These are phyloP conservation scores for Blastomyces emzantsi DNA, from an alignment of 2,329 filamentous ascomycete genomes.

Conservation along the genomic window DNA sequence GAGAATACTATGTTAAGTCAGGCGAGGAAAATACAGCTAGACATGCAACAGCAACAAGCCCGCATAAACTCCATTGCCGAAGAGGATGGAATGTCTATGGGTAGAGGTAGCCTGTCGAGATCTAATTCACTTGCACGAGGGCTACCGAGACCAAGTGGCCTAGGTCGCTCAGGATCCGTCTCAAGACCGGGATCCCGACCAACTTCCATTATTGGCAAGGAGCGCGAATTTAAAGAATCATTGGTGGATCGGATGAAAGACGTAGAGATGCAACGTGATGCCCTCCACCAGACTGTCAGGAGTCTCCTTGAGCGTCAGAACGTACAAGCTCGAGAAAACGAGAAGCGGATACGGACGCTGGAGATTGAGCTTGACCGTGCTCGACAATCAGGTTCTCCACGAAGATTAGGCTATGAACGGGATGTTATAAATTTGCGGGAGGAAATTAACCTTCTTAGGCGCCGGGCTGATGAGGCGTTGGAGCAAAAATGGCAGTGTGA, in stretches of 20 bases:
- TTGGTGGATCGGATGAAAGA: constrained; percentile 78
- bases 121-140: constrained; percentile 59
- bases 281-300: constrained; percentile 77
- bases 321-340: constrained; percentile 70
- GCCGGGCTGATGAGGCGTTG: constrained; percentile 83
- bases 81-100: constrained; percentile 42
- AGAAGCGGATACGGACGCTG: constrained; percentile 67
- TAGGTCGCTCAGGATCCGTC: constrained; percentile 41
- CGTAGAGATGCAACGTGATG: constrained; percentile 86
- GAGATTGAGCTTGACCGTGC: constrained; percentile 71
- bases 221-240: constrained; percentile 56
- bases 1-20: constrained; percentile 34
- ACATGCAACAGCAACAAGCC: constrained; percentile 37
- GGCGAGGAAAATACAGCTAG: constrained; percentile 41
- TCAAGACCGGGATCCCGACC: constrained; percentile 43
- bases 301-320: constrained; percentile 79
- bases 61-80: constrained; percentile 55
- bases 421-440: constrained; percentile 72
- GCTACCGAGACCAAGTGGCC: constrained; percentile 34
- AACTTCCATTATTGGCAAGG: constrained; percentile 43
- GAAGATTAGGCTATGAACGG: constrained; percentile 69
- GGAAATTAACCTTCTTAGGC: constrained; percentile 75
- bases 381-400: constrained; percentile 54
- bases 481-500: constrained; percentile 96
- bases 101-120: constrained; percentile 45